A percentile compares a stretch with the other conserved stretches of the same genome.
Conservation (phyloP, 202 grass and related monocot species). For the Digitaria exilis region DNA sequence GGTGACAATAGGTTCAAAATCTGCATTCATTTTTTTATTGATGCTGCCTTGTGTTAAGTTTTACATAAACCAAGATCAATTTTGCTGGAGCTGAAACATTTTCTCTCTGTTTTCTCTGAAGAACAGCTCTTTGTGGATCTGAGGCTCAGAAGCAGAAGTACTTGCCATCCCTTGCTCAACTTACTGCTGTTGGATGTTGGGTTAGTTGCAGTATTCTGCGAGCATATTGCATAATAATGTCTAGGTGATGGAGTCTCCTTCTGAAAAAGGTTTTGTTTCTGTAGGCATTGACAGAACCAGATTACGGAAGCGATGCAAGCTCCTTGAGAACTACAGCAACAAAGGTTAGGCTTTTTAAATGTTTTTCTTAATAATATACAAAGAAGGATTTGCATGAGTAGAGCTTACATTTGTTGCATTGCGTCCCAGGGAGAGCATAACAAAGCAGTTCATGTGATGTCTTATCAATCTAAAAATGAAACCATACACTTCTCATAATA, state of each 20-base stretch:
- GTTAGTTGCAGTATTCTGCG: slow-evolving; percentile 45
- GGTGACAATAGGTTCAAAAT: slow-evolving; percentile 77
- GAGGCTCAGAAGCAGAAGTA: slow-evolving; percentile 78
- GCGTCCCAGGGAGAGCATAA: background rate
- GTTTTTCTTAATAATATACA: background rate
- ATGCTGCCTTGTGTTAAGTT: background rate
- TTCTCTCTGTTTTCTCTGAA: slow-evolving; percentile 13
- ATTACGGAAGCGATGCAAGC: slow-evolving; percentile 93
- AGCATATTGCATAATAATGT: slow-evolving; percentile 12
- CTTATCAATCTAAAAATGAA: background rate
- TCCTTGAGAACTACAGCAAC: slow-evolving; percentile 73
- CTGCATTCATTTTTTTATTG: background rate
- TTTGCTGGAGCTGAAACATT: background rate
- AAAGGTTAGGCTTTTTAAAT: slow-evolving; percentile 53
- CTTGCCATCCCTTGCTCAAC: slow-evolving; percentile 73
- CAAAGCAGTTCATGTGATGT: background rate
- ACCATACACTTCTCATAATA: background rate
- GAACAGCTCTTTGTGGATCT: slow-evolving; percentile 79
- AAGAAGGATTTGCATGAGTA: background rate
- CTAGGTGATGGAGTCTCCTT: background rate
- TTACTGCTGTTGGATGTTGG: slow-evolving; percentile 76
- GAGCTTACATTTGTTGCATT: background rate
- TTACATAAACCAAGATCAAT: background rate
- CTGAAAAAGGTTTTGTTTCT: slow-evolving; percentile 29
- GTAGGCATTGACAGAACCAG: slow-evolving; percentile 83